Percentiles rank a stretch among this genome's conserved stretches.
Evolutionary conservation across 345 rosid species (phyloP).

Genomic region (rapeseed (Brassica napus)): Da-Ae NC_063437.1:2226501-2227000

Average conservation of each 20-base stretch:
- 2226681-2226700: constrained; percentile 11
- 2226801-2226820: not conserved
- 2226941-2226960: too few relatives aligned
- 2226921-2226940: too few relatives aligned
- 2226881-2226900: too few relatives aligned
- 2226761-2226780: not conserved
- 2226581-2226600: constrained; percentile 50
- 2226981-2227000: too few relatives aligned
- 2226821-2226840: not conserved
- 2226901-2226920: too few relatives aligned
- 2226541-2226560: constrained; percentile 62
- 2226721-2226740: not conserved
- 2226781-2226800: not conserved
- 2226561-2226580: constrained; percentile 61
- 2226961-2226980: too few relatives aligned
- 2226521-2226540: constrained; percentile 57
- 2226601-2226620: constrained; percentile 54
- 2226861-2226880: too few relatives aligned
- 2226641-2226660: constrained; percentile 53
- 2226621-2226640: constrained; percentile 65
- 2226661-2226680: constrained; percentile 29
- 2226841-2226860: not conserved
- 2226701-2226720: not conserved
- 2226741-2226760: too few relatives aligned
- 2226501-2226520: constrained; percentile 7